A percentile compares a stretch with the other conserved stretches of the same genome.
Evolutionary conservation across 441 rosid genomes (phyloP).

Genomic region (Raphanus hybrid): DNA sequence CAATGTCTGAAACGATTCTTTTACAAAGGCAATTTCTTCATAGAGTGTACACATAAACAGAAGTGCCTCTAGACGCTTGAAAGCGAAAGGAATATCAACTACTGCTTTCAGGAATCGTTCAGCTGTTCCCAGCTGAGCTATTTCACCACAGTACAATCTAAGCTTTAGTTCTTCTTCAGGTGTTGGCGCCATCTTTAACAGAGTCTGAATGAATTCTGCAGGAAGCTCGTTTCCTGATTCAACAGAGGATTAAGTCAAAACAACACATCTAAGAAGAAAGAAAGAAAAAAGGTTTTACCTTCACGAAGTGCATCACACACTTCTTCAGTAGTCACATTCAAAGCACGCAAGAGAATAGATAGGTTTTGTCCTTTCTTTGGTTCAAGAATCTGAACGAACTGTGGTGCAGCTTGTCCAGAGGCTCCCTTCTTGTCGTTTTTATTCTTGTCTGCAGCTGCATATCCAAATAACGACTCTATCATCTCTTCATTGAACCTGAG

Average conservation of each 20-base stretch:
- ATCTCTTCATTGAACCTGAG: constrained; percentile 96
- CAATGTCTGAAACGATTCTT: constrained; percentile 74
- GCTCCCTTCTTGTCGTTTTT: constrained; percentile 58
- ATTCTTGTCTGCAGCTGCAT: constrained; percentile 59
- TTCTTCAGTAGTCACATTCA: constrained; percentile 86
- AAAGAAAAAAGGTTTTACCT: constrained; percentile 51
- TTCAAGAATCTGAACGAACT: constrained; percentile 83
- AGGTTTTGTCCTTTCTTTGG: constrained; percentile 91
- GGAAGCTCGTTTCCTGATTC: constrained; percentile 92
- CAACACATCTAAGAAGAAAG: not conserved
- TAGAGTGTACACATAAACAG: constrained; percentile 81
- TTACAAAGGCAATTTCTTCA: constrained; percentile 72
- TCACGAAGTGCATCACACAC: constrained; percentile 73
- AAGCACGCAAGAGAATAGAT: constrained; percentile 85
- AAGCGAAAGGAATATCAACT: constrained; percentile 84
- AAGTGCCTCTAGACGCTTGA: constrained; percentile 80
- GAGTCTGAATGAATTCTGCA: constrained; percentile 76
- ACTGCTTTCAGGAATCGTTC: constrained; percentile 89
- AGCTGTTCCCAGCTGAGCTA: constrained; percentile 85
- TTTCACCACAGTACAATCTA: constrained; percentile 76
- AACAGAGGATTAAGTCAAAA: constrained; percentile 39
- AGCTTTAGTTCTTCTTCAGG: constrained; percentile 93
- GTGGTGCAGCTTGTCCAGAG: constrained; percentile 56
- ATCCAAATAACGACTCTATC: constrained; percentile 95
- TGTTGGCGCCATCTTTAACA: constrained; percentile 94